Percentiles rank a stretch among this genome's conserved stretches.
These are phyloP conservation scores for Trametes meyenii DNA, from an alignment of 768 basidiomycete species.

Conservation along the genomic window DNA sequence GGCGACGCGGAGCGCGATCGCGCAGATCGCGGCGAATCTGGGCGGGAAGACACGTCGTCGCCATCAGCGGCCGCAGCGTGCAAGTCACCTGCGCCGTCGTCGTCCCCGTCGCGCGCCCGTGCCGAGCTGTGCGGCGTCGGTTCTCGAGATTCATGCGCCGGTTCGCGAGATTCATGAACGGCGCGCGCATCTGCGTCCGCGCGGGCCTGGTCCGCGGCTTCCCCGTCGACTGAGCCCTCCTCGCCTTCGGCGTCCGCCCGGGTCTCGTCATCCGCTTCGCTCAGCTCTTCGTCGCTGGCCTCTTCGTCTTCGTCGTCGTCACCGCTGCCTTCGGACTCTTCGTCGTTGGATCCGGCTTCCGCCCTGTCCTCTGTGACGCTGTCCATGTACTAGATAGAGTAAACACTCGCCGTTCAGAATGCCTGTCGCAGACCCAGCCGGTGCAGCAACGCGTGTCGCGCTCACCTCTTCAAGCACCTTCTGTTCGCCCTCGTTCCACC, in stretches of 20 bases:
- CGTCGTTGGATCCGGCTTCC: conserved; percentile 37
- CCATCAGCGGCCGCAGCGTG: conserved; percentile 12
- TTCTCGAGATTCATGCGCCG: conserved; percentile 15
- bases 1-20: conserved; percentile 43
- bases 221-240: conserved; percentile 19
- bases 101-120: conserved; percentile 3
- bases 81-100: conserved; percentile 4
- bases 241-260: conserved; percentile 30
- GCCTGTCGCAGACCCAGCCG: conserved; percentile 25
- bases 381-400: conserved; percentile 64
- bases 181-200: conserved; percentile 15
- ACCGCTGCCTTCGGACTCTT: conserved; percentile 42
- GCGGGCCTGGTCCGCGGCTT: conserved; percentile 15
- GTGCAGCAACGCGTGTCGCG: conserved; percentile 15
- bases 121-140: conserved; percentile 7
- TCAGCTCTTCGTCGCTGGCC: not conserved
- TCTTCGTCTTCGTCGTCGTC: conserved; percentile 39
- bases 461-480: conserved; percentile 81
- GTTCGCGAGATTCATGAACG: conserved; percentile 20
- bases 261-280: conserved; percentile 36
- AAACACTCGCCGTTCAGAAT: conserved; percentile 23
- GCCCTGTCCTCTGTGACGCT: conserved; percentile 33
- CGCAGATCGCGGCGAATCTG: conserved; percentile 22
- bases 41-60: conserved; percentile 17
- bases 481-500: conserved; percentile 85